Evolutionary conservation across 768 basidiomycete genomes (phyloP), one percentile per base, ranked within the genome.

Genomic region (Phanerochaete sordida): DNA sequence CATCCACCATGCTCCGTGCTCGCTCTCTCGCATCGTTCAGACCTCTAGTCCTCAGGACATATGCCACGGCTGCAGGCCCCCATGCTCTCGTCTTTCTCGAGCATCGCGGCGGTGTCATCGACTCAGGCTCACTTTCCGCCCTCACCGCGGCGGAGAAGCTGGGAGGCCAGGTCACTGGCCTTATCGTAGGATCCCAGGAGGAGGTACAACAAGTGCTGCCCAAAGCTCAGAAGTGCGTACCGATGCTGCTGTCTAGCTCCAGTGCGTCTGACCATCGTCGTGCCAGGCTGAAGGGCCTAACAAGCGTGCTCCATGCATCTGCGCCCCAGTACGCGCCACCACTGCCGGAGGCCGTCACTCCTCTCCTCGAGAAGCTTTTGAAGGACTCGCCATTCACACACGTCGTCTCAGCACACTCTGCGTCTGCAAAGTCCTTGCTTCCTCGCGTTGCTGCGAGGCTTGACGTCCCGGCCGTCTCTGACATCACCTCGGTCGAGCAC

Each of bases 361-460:
- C 95, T 8, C 80, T 98, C 46, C 73, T 98, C 23, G 86, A 93
- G 69, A 84, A 84, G 62, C 68, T 95, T 28, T 79, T 96, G 4
- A 81, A 86, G 23, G 79, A 79, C 62, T 79, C 81, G 4, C 74
- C 80, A 50, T 98, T 85, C 77, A 95, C 96, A 5, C 96, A 99
- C 71, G 82, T 98, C 65, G 88, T 96, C 54, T 93, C 92, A 27
- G 85, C 94, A 12, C 95, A 97, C 66, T 93, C 95, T 0, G 93
- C 95, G 3, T 83, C 87, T 50, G 93, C 93, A 58, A 98, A 97
- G 76, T 93, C 94, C 33, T 78, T 98, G 63, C 81, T 98, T 58
- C 97, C 97, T 43, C 91, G 96, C 62, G 85, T 97, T 11, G 93
- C 96, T 0, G 96, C 93, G 13, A 80, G 78, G 62, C 84, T 98